Evolutionary conservation across 2,329 filamentous ascomycete species (phyloP), one percentile per base, ranked within the genome.

Genomic region (Colletotrichum lentis): DNA sequence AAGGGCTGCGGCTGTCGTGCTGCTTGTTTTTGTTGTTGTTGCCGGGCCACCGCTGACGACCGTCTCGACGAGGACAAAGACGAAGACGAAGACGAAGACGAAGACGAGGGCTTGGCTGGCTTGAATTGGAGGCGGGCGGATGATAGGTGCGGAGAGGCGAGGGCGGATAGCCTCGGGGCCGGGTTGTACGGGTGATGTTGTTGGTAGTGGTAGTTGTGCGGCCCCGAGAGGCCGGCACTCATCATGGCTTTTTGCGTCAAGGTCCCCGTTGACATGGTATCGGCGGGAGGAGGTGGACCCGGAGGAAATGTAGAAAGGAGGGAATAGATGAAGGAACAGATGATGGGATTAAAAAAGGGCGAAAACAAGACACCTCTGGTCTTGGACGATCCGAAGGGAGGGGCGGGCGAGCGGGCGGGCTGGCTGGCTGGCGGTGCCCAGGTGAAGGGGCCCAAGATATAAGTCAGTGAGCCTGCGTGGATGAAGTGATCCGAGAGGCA

Each of bases 191-290:
- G 37, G 50, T 53, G 62, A 18, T 65, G 65, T n/a, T 64, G 41
- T 14, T 53, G 63, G 55, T 69, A 66, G 44, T 69, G 58, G 50
- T 61, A 69, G 20, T 66, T 69, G 24, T 69, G 62, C 46, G 66
- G 66, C 62, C 66, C 62, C 62, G 62, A 66, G 39, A 69, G 66
- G 62, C 62, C 66, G 44, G 62, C 66, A 69, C 58, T 47, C 54
- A 69, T 47, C 16, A 69, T 53, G 58, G 62, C 49, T 41, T 69
- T 69, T 52, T 66, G 62, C 16, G 66, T 69, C 16, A 60, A 66
- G 4, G 66, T 66, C 62, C 66, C 66, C n/a, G 66, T 69, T 60
- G 66, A 66, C 66, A 69, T 69, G 55, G 12, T 69, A 50, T 8
- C 5, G 37, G 58, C 31, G 27, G 27, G 27, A 10, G 7, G 57